Conservation (phyloP, 192 early-diverging fungal species). For the Oehlia diaphana region DNA sequence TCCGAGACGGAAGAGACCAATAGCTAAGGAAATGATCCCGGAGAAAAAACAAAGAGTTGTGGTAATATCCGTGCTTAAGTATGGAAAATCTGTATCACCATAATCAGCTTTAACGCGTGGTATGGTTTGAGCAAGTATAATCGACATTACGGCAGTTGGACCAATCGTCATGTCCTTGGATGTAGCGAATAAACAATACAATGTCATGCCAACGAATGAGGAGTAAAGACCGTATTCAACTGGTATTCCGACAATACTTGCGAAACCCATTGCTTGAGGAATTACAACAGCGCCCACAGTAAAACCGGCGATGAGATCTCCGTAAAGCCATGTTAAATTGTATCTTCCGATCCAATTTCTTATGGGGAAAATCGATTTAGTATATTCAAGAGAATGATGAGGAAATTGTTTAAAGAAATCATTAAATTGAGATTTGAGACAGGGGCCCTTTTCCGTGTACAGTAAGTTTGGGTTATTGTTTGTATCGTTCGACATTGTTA, state of each 20-base stretch:
- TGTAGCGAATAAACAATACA: slow-evolving; percentile 75
- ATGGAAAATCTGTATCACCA: not conserved
- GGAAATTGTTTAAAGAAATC: not conserved
- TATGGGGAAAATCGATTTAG: slow-evolving; percentile 17
- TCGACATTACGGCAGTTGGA: slow-evolving; percentile 42
- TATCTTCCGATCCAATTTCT: slow-evolving; percentile 13
- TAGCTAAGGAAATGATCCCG: slow-evolving; percentile 67
- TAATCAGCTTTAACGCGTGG: not conserved
- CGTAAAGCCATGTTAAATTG: slow-evolving; percentile 45
- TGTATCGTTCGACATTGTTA: not conserved
- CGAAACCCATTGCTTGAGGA: slow-evolving; percentile 71
- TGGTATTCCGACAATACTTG: slow-evolving; percentile 54
- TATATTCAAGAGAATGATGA: slow-evolving; percentile 11
- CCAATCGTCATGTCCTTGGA: slow-evolving; percentile 76
- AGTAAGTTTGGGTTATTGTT: not conserved
- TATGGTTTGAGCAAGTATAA: slow-evolving; percentile 14
- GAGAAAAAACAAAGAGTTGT: slow-evolving; percentile 68
- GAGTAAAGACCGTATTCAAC: slow-evolving; percentile 74
- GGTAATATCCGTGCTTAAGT: slow-evolving; percentile 38
- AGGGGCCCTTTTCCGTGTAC: not conserved
- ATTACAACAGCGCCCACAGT: slow-evolving; percentile 74
- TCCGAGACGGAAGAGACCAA: slow-evolving; percentile 83
- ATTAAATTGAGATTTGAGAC: not conserved
- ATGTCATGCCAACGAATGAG: slow-evolving; percentile 57
- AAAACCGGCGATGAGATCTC: slow-evolving; percentile 68